These are phyloP conservation scores for Phoenix roebelenii DNA, from an alignment of 176 grass and related monocot species.

Conservation along the genomic window DNA sequence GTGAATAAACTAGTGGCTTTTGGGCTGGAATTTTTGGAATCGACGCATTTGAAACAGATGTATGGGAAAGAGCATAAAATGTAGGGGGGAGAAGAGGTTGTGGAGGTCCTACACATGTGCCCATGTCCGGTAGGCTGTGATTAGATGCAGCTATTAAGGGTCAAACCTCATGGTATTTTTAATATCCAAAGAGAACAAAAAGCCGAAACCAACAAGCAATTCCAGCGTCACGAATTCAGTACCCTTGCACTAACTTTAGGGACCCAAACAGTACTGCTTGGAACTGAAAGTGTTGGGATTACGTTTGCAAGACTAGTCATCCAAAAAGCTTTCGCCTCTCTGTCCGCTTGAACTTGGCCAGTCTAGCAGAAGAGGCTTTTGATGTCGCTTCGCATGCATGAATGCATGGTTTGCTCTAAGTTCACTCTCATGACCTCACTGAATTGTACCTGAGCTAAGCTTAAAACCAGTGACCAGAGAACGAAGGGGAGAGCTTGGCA, in stretches of 20 bases:
- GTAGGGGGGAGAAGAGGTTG: constrained; percentile 27
- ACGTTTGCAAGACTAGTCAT: too few relatives aligned
- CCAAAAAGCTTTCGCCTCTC: too few relatives aligned
- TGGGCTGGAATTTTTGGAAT: constrained; percentile 28
- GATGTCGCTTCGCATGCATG: too few relatives aligned
- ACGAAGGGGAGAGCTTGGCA: background rate
- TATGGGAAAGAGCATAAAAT: constrained; percentile 45
- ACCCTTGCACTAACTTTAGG: constrained; percentile 7
- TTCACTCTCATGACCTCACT: background rate
- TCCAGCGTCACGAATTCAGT: constrained; percentile 19
- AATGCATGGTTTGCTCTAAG: too few relatives aligned
- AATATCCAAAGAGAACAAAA: constrained; percentile 12
- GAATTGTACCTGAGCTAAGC: background rate
- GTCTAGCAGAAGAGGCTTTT: too few relatives aligned
- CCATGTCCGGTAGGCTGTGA: constrained; percentile 52
- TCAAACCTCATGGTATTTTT: constrained; percentile 35
- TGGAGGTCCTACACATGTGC: constrained; percentile 66
- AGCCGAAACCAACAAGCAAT: constrained; percentile 10
- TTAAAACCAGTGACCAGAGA: background rate
- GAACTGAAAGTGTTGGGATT: background rate
- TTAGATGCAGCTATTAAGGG: constrained; percentile 60
- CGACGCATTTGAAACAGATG: constrained; percentile 11
- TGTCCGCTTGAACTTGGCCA: too few relatives aligned
- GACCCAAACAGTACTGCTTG: constrained; percentile 4
- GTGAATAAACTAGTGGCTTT: constrained; percentile 16